Conservation (phyloP, 148 eudicot genomes). For the Fagopyrum esculentum region DNA sequence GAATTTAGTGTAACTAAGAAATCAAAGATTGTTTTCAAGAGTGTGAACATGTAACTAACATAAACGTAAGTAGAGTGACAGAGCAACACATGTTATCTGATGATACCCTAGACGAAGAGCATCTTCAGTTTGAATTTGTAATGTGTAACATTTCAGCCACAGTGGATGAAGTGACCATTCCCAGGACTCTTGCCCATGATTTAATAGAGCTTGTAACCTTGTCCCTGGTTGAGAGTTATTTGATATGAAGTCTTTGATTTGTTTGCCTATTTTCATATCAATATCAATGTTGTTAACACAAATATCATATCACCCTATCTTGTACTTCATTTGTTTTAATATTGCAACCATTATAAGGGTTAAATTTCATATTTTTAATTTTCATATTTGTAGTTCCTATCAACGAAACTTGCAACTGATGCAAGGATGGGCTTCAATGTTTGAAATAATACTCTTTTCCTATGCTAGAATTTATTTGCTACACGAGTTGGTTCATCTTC, state of each 20-base stretch:
- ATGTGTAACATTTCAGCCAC: conserved; percentile 55
- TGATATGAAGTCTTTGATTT: too few species aligned
- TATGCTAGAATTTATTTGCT: conserved; percentile 43
- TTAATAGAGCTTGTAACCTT: conserved; percentile 40
- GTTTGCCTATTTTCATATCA: too few species aligned
- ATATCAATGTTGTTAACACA: too few species aligned
- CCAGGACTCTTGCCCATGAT: conserved; percentile 43
- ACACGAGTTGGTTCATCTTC: conserved; percentile 33
- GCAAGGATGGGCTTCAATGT: conserved; percentile 64
- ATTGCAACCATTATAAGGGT: too few species aligned
- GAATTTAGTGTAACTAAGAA: too few species aligned
- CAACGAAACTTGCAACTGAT: conserved; percentile 43
- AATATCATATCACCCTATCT: too few species aligned
- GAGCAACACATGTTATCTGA: conserved; percentile 24
- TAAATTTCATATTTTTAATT: background rate
- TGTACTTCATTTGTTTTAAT: too few species aligned
- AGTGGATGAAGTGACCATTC: conserved; percentile 48
- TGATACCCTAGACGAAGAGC: conserved; percentile 65
- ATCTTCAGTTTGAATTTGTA: conserved; percentile 40
- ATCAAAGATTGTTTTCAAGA: conserved; percentile 29
- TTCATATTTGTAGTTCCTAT: conserved; percentile 57
- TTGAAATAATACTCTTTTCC: background rate
- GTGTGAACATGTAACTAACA: too few species aligned
- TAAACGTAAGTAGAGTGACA: too few species aligned
- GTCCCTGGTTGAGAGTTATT: too few species aligned